phyloP scores from a whole-genome alignment of 2,329 filamentous ascomycete genomes.

The Lasiodiplodia sp. region DNA sequence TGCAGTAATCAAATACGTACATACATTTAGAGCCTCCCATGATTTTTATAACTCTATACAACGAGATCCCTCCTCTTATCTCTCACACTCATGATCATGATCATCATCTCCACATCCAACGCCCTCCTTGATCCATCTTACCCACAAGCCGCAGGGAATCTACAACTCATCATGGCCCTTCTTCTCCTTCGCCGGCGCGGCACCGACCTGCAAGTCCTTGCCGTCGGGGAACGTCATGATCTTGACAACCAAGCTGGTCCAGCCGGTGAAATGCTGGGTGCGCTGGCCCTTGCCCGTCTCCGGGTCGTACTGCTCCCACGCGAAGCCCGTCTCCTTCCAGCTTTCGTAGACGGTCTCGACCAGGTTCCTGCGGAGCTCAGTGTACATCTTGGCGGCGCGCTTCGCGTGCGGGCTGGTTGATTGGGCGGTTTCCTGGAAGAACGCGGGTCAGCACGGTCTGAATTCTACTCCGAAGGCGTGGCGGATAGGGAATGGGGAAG shows the following conservation, averaged over 20 bases:
- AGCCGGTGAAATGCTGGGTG: conserved; percentile 97
- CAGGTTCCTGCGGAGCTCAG: conserved; percentile 78
- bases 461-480: background rate
- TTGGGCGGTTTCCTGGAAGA: conserved; percentile 67
- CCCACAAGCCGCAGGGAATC: too few species aligned
- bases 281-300: conserved; percentile 92
- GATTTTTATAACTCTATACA: too few species aligned
- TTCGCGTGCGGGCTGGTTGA: conserved; percentile 69
- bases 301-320: conserved; percentile 98
- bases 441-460: too few species aligned
- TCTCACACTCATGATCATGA: too few species aligned
- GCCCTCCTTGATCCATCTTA: too few species aligned
- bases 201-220: conserved; percentile 29
- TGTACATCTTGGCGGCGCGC: conserved; percentile 77
- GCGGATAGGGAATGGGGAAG: conserved; percentile 5
- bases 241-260: conserved; percentile 98
- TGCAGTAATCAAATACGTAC: too few species aligned
- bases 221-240: conserved; percentile 93
- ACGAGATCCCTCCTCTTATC: too few species aligned
- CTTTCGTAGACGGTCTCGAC: conserved; percentile 86
- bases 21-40: too few species aligned
- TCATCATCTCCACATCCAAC: too few species aligned
- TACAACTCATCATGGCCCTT: conserved; percentile 59
- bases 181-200: conserved; percentile 34
- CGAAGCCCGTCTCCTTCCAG: conserved; percentile 93